Base-by-base conservation (phyloP, 768 basidiomycete species). In the Tephrocybe sp. region DNA sequence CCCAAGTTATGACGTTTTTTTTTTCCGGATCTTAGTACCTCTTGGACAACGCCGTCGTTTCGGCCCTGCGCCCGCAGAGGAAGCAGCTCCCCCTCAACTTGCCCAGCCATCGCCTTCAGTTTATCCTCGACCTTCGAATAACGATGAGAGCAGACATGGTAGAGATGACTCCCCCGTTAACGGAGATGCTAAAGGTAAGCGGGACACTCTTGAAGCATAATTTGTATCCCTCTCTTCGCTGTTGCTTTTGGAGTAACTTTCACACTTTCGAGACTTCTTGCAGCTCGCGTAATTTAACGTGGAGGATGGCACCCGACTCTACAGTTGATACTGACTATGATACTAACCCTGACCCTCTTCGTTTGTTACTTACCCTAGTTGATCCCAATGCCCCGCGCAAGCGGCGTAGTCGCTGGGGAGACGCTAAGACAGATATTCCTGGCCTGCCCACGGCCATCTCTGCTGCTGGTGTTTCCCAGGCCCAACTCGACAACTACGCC, bases 341-440 rank as follows among this genome's bases (percentile, higher is more conserved):
- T 75, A 85, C 83, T 86, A 83, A 89, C 77, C 70, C 69, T 72
- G 59, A 73, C 68, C 63, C 60, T 61, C 71, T 66, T 53, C 62
- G 55, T 71, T 75, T 68, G 59, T 69, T 61, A 72, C 69, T 74
- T 64, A 68, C 58, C 58, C 61, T 69, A 89, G 89, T 83, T 78
- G 84, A 89, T 66, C 79, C 85, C 49, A 90, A 92, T 65, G 88
- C 86, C 57, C 85, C 93, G 58, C 87, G 95, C 56, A 98, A 98
- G 74, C 84, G 96, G 55, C 89, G 92, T 59, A 97, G 94, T 63
- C 89, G 97, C 50, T 99, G 95, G 95, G 97, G 97, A 57, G 96
- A 97, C 60, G 89, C 84, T 52, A 91, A 91, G 68, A 82, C 87
- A 43, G 89, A 95, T 58, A 87, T 94, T 42, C 91, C 94, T 47